Evolutionary conservation across 805 yeast genomes (phyloP), one percentile per base, ranked within the genome.

Genomic region (Sungouiozyma ichnusensis): DNA sequence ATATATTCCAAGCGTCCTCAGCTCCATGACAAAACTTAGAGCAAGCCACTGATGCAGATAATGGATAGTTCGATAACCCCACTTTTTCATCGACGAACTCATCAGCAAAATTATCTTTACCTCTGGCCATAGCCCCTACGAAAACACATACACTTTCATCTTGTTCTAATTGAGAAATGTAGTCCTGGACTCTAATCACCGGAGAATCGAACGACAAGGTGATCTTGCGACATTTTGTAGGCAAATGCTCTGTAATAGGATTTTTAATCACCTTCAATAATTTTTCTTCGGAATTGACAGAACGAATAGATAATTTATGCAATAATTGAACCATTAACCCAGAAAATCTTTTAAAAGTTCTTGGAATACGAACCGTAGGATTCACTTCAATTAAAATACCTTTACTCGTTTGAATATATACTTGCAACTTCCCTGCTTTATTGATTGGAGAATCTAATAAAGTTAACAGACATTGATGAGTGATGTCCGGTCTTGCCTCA

Each of bases 61-160:
- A 73, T 40, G 98, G 95, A 63, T 88, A 92, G 57, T 90, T 87
- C 31, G 97, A 86, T 44, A 92, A 79, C 53, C 97, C 97, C 45
- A 92, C 82, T 59, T 90, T 92, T 64, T 92, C 97, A 62, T 92
- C 97, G 36, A 90, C 95, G 58, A 64, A 90, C 64, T 88, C 97
- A 63, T 92, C 98, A 18, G 98, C 98, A 65, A 92, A 92, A 53
- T 79, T 87, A 65, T 92, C 98, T 61, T 82, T 83, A 58, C 98
- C 98, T 64, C 97, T 80, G 16, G 98, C 98, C 96, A 92, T 92
- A 37, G 98, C 95, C 60, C 98, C 98, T 37, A 92, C 97, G 64
- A 92, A 92, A 20, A 92, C 97, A 72, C 98, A 92, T 53, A 92
- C 80, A 58, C 95, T 84, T 68, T 92, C 96, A 58, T 85, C 94